Evolutionary conservation across 345 rosid genomes (phyloP), one percentile per base, ranked within the genome.

Genomic region (Acer negundo): DNA sequence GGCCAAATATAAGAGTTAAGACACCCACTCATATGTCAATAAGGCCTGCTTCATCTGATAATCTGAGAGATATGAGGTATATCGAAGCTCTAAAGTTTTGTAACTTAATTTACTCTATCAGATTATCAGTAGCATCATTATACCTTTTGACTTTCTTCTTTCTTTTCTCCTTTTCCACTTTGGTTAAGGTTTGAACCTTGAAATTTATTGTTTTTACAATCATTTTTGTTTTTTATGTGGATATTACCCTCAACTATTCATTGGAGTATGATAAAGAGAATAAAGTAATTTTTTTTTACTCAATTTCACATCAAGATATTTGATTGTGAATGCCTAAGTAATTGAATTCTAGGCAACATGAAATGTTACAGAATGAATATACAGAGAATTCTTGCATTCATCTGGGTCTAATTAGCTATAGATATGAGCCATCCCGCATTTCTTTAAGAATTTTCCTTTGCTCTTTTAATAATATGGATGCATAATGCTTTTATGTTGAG

Each of bases 61-160:
- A 77, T 47, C 86, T 82, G 15, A 89, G 81, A 84, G 93, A 86
- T 24, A 84, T 82, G 84, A 91, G 97, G 97, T 91, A 89, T 58
- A 47, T 44, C 67, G 24, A 51, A 16, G 40, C 49, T 73, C 53
- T 55, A 70, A 42, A 67, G 49, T 38, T 58, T 17, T 47, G 19
- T 16, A 31, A 67, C 35, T 56, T 77, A 46, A 46, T 46, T 46
- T 46, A 46, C 49, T 46, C 3, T 11, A 67, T 67, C 6, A 35
- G 58, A 47, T 35, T 62, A 55, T 38, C n/a, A 35, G 31, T 26
- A 31, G 46, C 69, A 53, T 67, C 62, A 42, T 62, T 53, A 38
- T 19, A 62, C 49, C 28, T 70, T 53, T 22, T 17, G 1, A 20
- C n/a, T 19, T 56, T 56, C 10, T 12, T 1, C 62, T 20, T 56